Base-by-base conservation (phyloP, 495 filamentous ascomycete genomes). In the Amniculicola lignicola region DNA sequence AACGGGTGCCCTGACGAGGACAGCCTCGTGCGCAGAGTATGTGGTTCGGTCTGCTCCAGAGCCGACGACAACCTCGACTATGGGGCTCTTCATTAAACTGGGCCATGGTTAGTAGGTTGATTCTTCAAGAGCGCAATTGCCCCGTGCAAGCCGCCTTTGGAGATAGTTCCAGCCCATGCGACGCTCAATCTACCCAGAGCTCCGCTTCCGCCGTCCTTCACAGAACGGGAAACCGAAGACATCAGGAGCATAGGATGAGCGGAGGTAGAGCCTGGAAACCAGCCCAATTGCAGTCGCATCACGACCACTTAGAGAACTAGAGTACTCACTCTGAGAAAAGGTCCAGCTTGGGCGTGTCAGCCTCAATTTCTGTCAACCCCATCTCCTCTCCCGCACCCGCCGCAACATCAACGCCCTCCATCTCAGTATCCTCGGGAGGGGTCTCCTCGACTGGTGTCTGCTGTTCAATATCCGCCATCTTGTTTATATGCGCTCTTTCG, bases 41-140 rank as follows among this genome's bases (percentile, higher is more conserved):
- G 80, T 69, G 7, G 82, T 82, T 59, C 82, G 74, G 2, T 73
- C 65, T 7, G 80, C 79, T 29, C 81, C 81, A 31, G 67, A 64
- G 23, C 92, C 91, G 22, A 95, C 76, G n/a, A 82, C 59, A 15
- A 96, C 72, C 18, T 85, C 84, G 29, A 97, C 80, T 19, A 95
- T 82, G 0, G 92, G 90, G 27, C 85, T 90, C 46, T 79, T 83
- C 18, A 96, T 77, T 67, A 84, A 86, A 67, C 79, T 83, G 40
- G 72, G 65, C 50, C 74, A 79, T 22, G 66, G 11, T 19, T n/a
- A 33, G 29, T 33, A 33, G 29, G 9, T 33, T 33, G 29, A n/a
- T n/a, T n/a, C 29, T 33, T 7, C 7, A n/a, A 19, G 16, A 9
- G 37, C 37, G 37, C 37, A n/a, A n/a, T n/a, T n/a, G n/a, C n/a